Conservation (phyloP, 257 asterid species). For the Nyctanthes arbortristis region DNA sequence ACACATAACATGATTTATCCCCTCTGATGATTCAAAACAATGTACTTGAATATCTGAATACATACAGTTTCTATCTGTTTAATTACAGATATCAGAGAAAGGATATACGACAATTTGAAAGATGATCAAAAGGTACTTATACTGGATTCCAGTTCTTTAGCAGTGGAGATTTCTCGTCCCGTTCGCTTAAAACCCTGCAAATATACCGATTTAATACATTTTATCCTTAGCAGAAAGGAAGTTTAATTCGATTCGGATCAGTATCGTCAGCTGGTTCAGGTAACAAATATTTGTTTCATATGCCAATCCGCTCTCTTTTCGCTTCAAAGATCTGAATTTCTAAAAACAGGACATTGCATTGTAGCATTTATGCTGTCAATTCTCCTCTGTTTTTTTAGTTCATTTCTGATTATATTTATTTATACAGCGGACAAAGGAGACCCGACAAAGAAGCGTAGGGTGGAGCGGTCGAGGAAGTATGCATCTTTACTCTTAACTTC, state of each 20-base stretch:
- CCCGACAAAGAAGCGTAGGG: constrained; percentile 84
- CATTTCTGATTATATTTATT: constrained; percentile 20
- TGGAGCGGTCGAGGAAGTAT: constrained; percentile 86
- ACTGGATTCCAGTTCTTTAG: not conserved
- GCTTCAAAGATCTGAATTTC: constrained; percentile 2
- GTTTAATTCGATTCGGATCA: constrained; percentile 71
- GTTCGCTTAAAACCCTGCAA: not conserved
- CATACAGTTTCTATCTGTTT: constrained; percentile 9
- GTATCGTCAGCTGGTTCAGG: constrained; percentile 70
- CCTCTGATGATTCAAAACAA: too few species aligned
- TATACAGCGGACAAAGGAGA: constrained; percentile 81
- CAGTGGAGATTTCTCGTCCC: not conserved
- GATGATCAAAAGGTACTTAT: constrained; percentile 57
- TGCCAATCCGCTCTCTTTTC: too few species aligned
- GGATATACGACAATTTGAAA: constrained; percentile 42
- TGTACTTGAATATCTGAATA: constrained; percentile 5
- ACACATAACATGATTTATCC: not conserved
- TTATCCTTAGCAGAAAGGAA: constrained; percentile 49
- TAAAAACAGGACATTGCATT: too few species aligned
- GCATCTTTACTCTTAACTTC: too few species aligned
- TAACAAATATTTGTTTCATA: too few species aligned
- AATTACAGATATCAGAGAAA: constrained; percentile 51
- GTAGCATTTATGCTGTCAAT: not conserved
- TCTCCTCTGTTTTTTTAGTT: not conserved
- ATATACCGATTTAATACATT: too few species aligned